Conservation (phyloP, 2,329 filamentous ascomycete genomes). For the Epichloe gansuensis region DNA sequence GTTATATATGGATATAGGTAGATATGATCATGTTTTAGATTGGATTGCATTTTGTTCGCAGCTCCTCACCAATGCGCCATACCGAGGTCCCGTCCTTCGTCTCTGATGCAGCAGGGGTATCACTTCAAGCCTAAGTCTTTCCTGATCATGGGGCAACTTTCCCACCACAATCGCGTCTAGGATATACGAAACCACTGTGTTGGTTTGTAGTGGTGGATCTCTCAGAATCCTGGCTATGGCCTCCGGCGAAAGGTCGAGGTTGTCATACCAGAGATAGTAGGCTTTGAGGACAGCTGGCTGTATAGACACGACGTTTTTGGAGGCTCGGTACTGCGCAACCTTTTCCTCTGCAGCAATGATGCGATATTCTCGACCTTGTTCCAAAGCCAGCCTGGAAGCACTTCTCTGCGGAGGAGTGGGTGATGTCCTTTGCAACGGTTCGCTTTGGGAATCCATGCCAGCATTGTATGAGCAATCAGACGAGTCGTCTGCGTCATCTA, state of each 20-base stretch:
- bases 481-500: neutral
- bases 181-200: conserved; percentile 47
- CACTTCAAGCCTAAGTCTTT: conserved; percentile 32
- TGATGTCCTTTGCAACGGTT: neutral
- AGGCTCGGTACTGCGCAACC: conserved; percentile 23
- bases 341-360: conserved; percentile 30
- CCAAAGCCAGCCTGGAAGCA: neutral
- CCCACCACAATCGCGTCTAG: conserved; percentile 40
- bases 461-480: neutral
- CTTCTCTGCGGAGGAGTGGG: neutral
- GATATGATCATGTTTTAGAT: too few species aligned
- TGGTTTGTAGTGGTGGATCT: conserved; percentile 42
- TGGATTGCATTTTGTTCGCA: conserved; percentile 5
- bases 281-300: conserved; percentile 33
- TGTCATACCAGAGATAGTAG: conserved; percentile 51
- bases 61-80: conserved; percentile 15
- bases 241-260: conserved; percentile 33
- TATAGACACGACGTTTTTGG: conserved; percentile 13
- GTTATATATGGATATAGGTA: too few species aligned
- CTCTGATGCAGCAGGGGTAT: conserved; percentile 21
- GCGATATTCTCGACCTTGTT: conserved; percentile 23
- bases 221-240: conserved; percentile 43
- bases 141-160: conserved; percentile 34
- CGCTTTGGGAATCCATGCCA: neutral
- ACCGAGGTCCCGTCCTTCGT: conserved; percentile 10